Base-by-base conservation (phyloP, 2,329 filamentous ascomycete species). In the Geosmithia flava region DNA sequence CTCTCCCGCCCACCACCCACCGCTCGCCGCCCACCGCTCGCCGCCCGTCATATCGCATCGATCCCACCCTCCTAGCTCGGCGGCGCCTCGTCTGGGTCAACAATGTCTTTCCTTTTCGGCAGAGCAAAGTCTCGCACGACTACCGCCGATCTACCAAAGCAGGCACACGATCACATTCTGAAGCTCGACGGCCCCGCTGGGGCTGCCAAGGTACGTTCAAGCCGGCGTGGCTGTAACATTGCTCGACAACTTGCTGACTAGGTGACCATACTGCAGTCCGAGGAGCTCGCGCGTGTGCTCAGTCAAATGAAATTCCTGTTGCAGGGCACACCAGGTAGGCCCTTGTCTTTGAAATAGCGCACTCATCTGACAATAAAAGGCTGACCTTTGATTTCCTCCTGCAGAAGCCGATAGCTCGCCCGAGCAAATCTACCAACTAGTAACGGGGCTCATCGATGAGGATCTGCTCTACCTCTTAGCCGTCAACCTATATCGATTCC, bases 301-400 rank as follows among this genome's bases (percentile, higher is more conserved):
- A 76, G 77, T 47, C 87, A 95, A 64, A 95, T 97, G 83, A 97
- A 97, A 66, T 71, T 89, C 53, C 81, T 93, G 51, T 79, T 98
- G 15, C 91, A 97, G 72, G 93, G 91, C 55, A 95, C 89, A 51
- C 87, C 87, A 67, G 89, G 89, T 94, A 20, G 10, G 19, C 23
- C 11, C n/a, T 4, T 13, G 23, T 33, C 15, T 19, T 20, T 10
- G 17, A 23, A 27, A 11, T 33, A 11, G 1, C 20, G 15, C 5
- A 20, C 42, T 44, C 20, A 19, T 16, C 19, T 47, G 10, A 42
- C 23, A 37, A 19, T 4, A 42, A 16, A 37, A 27, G 19, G n/a
- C 43, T 50, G 29, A 48, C 41, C 33, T 37, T 8, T 27, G 4
- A 8, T 27, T 37, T 37, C 13, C 33, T 11, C 11, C 3, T 37